Evolutionary conservation across 305 asterid species (phyloP).

Genomic region (Fraxinus sp.): DNA sequence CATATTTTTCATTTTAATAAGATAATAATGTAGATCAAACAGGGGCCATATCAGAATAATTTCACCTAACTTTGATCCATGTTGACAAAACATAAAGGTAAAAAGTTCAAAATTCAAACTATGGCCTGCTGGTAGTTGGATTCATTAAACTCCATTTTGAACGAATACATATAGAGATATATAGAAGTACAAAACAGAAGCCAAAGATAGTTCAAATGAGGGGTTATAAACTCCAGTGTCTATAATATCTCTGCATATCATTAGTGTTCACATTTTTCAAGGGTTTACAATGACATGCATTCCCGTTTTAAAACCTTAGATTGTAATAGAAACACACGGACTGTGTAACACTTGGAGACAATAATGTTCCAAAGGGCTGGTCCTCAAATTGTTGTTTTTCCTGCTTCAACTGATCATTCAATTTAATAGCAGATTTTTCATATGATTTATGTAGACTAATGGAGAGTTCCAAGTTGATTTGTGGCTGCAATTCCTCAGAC

Average conservation of each 20-base stretch:
- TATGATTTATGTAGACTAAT: slow-evolving; percentile 30
- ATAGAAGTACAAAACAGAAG: not conserved
- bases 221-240: slow-evolving; percentile 21
- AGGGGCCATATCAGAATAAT: too few relatives aligned
- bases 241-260: slow-evolving; percentile 19
- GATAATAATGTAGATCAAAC: too few relatives aligned
- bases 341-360: not conserved
- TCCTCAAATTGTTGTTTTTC: slow-evolving; percentile 3
- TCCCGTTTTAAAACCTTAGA: slow-evolving; percentile 22
- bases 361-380: not conserved
- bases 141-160: slow-evolving; percentile 7
- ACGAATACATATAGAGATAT: not conserved
- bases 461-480: slow-evolving; percentile 43
- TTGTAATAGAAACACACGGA: slow-evolving; percentile 23
- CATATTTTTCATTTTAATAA: too few relatives aligned
- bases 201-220: not conserved
- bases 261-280: slow-evolving; percentile 5
- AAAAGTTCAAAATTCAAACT: not conserved
- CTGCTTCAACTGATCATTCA: slow-evolving; percentile 10
- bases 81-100: not conserved
- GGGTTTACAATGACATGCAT: slow-evolving; percentile 18
- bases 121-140: slow-evolving; percentile 13
- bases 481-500: slow-evolving; percentile 22
- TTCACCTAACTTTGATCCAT: not conserved
- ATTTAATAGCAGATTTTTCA: not conserved